Base-by-base conservation (phyloP, 768 basidiomycete genomes). In the Boletus sensibilis region DNA sequence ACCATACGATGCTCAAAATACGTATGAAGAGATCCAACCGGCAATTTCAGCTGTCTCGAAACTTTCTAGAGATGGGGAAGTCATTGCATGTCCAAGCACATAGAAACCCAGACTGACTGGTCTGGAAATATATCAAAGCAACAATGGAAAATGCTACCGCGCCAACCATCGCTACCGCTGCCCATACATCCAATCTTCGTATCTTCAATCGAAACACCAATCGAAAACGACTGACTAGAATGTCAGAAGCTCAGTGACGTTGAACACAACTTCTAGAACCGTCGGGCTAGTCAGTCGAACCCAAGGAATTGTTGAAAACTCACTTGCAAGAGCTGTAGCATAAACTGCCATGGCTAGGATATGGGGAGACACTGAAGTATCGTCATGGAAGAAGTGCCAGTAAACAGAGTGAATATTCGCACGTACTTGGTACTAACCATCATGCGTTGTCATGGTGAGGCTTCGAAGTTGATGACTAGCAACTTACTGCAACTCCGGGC, bases 101-200 rank as follows among this genome's bases (percentile, higher is more conserved):
- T 20, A 40, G 21, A 47, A 21, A 20, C 27, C n/a, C 45, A 35
- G 20, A 56, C 59, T 20, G n/a, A 33, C 50, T 11, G n/a, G 37
- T 23, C 23, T 11, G 38, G 10, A 11, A n/a, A 11, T 2, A 10
- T n/a, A 4, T 5, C 18, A 39, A 9, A n/a, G n/a, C 4, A 11
- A 11, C 18, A n/a, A 2, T n/a, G 38, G 10, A 4, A 11, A 11
- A n/a, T 5, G 1, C 38, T 8, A n/a, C 4, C 18, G n/a, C 10
- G 11, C n/a, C 0, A n/a, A 39, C n/a, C n/a, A n/a, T n/a, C 16
- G 35, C 39, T 37, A 50, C 18, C 12, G 52, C 46, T 27, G 62
- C 56, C 60, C 53, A 58, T 21, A 31, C 12, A 29, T 63, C 61
- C 27, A 60, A 46, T 29, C 58, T 46, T 56, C 40, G 27, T 50